Percentiles rank a stretch among this genome's conserved stretches.
Conservation (phyloP, 2,329 filamentous ascomycete species). For the Xylariales sp. region DNA sequence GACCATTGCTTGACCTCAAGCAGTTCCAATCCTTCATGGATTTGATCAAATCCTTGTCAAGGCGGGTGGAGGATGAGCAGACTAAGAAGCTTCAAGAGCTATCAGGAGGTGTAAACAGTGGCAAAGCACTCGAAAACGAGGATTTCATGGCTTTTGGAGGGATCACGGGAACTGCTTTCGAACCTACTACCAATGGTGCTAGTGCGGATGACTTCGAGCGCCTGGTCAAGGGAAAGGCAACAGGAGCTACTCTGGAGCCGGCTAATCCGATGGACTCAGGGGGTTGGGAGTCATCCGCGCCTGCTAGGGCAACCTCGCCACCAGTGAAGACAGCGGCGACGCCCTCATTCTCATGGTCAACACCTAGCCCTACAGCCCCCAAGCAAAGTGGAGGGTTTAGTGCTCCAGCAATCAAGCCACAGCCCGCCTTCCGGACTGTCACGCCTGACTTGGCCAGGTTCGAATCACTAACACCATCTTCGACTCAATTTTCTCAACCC, state of each 20-base stretch:
- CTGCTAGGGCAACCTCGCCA: slow-evolving; percentile 23
- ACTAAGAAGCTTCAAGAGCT: slow-evolving; percentile 84
- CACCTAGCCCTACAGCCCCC: slow-evolving; percentile 40
- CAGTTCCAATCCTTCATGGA: slow-evolving; percentile 91
- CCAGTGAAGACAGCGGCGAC: slow-evolving; percentile 30
- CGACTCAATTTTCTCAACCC: slow-evolving; percentile 61
- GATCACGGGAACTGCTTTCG: slow-evolving; percentile 56
- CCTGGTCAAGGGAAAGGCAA: slow-evolving; percentile 73
- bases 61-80: slow-evolving; percentile 83
- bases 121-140: slow-evolving; percentile 47
- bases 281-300: slow-evolving; percentile 43
- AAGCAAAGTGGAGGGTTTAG: slow-evolving; percentile 24
- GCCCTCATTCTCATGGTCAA: slow-evolving; percentile 63
- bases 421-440: slow-evolving; percentile 48
- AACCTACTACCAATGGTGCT: slow-evolving; percentile 41
- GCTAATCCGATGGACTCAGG: slow-evolving; percentile 35
- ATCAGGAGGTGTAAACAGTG: slow-evolving; percentile 52
- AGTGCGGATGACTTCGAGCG: slow-evolving; percentile 77
- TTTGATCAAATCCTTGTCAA: slow-evolving; percentile 75
- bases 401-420: slow-evolving; percentile 27
- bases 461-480: slow-evolving; percentile 50
- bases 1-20: slow-evolving; percentile 78
- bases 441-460: slow-evolving; percentile 56
- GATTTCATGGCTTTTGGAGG: slow-evolving; percentile 70
- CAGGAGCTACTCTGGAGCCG: slow-evolving; percentile 20